Evolutionary conservation across 305 asterid species (phyloP), one percentile per base, ranked within the genome.

Genomic region (Fraxinus albicans): DNA sequence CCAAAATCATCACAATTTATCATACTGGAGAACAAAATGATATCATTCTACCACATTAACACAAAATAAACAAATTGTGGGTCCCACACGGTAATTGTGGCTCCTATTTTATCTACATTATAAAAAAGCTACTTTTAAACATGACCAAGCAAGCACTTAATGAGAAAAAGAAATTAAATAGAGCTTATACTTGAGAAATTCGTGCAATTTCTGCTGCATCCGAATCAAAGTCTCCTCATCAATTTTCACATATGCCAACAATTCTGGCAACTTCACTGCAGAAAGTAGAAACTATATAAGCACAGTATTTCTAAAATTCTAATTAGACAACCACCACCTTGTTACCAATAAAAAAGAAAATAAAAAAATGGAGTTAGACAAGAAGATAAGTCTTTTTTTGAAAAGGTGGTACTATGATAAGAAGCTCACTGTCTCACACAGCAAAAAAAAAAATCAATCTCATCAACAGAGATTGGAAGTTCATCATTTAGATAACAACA

Each of bases 211-310:
- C 88, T 92, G 97, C 90, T 95, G 99, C 91, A 97, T 65, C 17
- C 88, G 90, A 78, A 76, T 83, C 86, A 83, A 82, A 8, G 99
- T 87, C 88, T 93, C 99, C 85, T 90, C 98, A 9, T 95, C 98
- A 35, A 95, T 89, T 88, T 89, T 93, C 85, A 89, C 92, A 82
- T 79, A 87, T 12, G 90, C 87, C 91, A 96, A 84, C 80, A 95
- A 70, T 78, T 94, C 98, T 0, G 99, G 99, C 86, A 96, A 87
- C 88, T 95, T 97, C 73, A 97, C 99, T 95, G 97, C 94, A 90
- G 80, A 86, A 36, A 86, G 44, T 63, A 87, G 55, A 79, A 85
- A 40, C 6, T 8, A 79, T 50, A 78, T 31, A 77, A 83, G 38
- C 73, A 79, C 27, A 33, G 33, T 19, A 80, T 75, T 17, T 65